Evolutionary conservation across 2,329 filamentous ascomycete species (phyloP).

Genomic region (Aureobasidium lini): DNA sequence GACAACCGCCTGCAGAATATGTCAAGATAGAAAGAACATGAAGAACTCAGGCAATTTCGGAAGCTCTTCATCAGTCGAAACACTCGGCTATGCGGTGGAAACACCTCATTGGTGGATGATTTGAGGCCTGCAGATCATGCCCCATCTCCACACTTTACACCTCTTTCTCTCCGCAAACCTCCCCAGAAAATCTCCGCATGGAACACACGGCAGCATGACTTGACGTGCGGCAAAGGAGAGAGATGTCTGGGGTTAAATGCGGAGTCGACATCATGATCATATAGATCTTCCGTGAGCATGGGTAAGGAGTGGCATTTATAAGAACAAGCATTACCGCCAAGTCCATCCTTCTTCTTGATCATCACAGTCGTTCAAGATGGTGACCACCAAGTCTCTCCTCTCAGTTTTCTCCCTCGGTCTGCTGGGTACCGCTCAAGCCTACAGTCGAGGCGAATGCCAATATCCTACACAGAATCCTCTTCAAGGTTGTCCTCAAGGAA

Average conservation of each 20-base stretch:
- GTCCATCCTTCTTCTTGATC: background rate
- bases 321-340: conserved; percentile 12
- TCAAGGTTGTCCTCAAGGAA: conserved; percentile 31
- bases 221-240: background rate
- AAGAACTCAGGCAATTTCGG: no score
- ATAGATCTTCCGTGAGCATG: background rate
- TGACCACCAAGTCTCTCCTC: background rate
- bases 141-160: conserved; percentile 7
- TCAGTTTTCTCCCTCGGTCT: conserved; percentile 9
- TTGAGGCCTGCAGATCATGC: conserved; percentile 1
- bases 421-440: conserved; percentile 1
- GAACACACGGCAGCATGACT: background rate
- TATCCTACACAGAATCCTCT: conserved; percentile 29
- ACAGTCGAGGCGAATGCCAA: conserved; percentile 27
- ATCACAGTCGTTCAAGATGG: background rate
- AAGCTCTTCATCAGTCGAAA: no score
- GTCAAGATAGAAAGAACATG: no score
- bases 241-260: conserved; percentile 1
- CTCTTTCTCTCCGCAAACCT: background rate
- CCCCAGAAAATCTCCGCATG: conserved; percentile 4
- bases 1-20: no score
- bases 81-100: background rate
- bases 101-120: conserved; percentile 14
- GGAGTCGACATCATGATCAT: background rate
- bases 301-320: background rate